A percentile compares a stretch with the other conserved stretches of the same genome.
These are phyloP conservation scores for Penicillium canariense DNA, from an alignment of 495 filamentous ascomycete genomes.

Conservation along the genomic window DNA sequence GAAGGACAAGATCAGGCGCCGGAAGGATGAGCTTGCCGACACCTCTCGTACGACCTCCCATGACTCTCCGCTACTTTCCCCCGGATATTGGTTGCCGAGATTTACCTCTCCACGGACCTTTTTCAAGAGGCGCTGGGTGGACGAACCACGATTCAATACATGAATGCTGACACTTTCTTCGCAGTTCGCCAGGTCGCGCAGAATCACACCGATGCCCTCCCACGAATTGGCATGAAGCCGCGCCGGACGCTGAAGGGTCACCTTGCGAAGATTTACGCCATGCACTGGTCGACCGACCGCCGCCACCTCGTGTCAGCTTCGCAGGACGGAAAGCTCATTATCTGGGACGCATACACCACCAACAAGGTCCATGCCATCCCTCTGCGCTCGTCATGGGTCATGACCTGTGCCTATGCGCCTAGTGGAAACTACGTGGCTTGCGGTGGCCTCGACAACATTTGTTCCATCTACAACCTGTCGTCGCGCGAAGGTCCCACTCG, in stretches of 20 bases:
- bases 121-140: neutral
- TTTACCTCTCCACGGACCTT: neutral
- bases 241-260: conserved; percentile 95
- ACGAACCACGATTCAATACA: neutral
- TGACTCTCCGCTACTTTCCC: conserved; percentile 3
- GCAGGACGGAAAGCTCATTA: conserved; percentile 98
- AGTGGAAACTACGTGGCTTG: conserved; percentile 98
- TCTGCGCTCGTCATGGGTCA: conserved; percentile 98
- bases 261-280: conserved; percentile 98
- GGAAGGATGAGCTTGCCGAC: conserved; percentile 99
- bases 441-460: conserved; percentile 98
- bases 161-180: conserved; percentile 25
- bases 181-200: conserved; percentile 89
- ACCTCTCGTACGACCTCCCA: conserved; percentile 76
- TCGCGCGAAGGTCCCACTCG: conserved; percentile 94
- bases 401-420: conserved; percentile 99
- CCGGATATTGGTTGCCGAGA: neutral
- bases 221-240: conserved; percentile 92
- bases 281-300: conserved; percentile 99
- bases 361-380: conserved; percentile 99
- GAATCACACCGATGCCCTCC: conserved; percentile 83
- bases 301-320: conserved; percentile 97
- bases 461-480: conserved; percentile 98
- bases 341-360: conserved; percentile 99
- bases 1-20: conserved; percentile 98